Percentiles rank a stretch among this genome's conserved stretches.
Conservation (phyloP, 768 basidiomycete genomes). For the Mycena maculata region DNA sequence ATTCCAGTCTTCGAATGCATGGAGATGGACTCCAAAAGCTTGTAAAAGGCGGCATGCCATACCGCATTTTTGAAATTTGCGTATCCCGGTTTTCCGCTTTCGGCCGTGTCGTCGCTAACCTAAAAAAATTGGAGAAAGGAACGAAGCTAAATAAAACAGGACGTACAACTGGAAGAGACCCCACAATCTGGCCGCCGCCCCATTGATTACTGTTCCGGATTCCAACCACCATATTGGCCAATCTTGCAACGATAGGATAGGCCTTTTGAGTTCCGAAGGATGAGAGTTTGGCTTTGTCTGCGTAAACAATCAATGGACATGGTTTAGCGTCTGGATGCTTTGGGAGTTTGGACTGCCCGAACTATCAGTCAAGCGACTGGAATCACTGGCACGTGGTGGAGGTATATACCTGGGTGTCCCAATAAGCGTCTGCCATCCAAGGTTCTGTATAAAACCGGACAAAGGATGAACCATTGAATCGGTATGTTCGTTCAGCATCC, state of each 20-base stretch:
- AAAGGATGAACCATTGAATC: slow-evolving; percentile 41
- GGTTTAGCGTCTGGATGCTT: slow-evolving; percentile 35
- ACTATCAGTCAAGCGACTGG: slow-evolving; percentile 9
- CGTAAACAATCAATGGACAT: slow-evolving; percentile 51
- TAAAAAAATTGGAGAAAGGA: slow-evolving; percentile 24
- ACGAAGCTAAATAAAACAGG: neutral
- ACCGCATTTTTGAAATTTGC: slow-evolving; percentile 48
- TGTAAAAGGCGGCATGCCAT: slow-evolving; percentile 51
- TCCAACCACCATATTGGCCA: slow-evolving; percentile 45
- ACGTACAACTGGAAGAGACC: slow-evolving; percentile 53
- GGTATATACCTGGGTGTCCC: slow-evolving; percentile 55
- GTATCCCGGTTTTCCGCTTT: slow-evolving; percentile 45
- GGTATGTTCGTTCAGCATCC: neutral
- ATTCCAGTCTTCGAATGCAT: slow-evolving; percentile 36
- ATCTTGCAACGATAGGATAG: slow-evolving; percentile 50
- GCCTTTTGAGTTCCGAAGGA: slow-evolving; percentile 52
- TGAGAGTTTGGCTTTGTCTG: slow-evolving; percentile 55
- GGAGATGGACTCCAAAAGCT: slow-evolving; percentile 44
- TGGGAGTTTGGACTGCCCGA: slow-evolving; percentile 35
- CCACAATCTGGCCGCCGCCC: slow-evolving; percentile 50
- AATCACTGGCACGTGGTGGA: neutral
- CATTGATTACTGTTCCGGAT: slow-evolving; percentile 49
- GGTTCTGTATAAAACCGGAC: slow-evolving; percentile 50
- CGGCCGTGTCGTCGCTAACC: slow-evolving; percentile 45
- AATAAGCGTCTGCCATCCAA: slow-evolving; percentile 50